Evolutionary conservation across 495 filamentous ascomycete genomes (phyloP), one percentile per base, ranked within the genome.

Genomic region (Trichoderma erinaceum): DNA sequence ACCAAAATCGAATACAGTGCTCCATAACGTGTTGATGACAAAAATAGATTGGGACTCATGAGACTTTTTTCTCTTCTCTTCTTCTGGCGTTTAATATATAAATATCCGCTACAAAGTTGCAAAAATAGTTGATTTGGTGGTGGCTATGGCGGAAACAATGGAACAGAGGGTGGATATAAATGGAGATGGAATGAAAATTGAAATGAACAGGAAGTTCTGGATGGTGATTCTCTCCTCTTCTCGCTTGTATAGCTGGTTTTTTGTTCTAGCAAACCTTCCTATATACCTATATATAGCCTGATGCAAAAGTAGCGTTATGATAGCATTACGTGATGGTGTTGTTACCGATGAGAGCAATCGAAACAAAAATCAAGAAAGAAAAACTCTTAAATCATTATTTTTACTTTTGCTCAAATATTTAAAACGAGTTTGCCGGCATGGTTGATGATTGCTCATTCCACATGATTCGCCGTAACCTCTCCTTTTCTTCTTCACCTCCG

Each of bases 401-500:
- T 38, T 38, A 38, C 5, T 3, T 10, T 7, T 10, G 5, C 35
- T 38, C 35, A 4, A 38, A 4, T 10, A 38, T 38, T 38, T 5
- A 0, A 6, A 4, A 7, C 3, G 44, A 0, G 12, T 6, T 16
- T 48, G 13, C 44, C 4, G 44, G 1, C 21, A 5, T 16, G n/a
- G 18, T 23, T 56, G 3, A 56, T 56, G n/a, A 11, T 21, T 21
- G 27, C 21, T 32, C 41, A 21, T 21, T 3, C 63, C 63, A 65
- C 63, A 65, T 65, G 35, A 65, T 41, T 7, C 41, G 70, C 27
- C 78, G 72, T 66, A 92, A 71, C 65, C 88, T 79, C 63, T 74
- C 64, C 73, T 90, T 89, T 71, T 92, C 85, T 16, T 82, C 74
- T 21, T 87, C 82, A 0, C 83, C 83, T 0, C 83, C 86, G 71